Evolutionary conservation across 257 asterid species (phyloP).

Genomic region (Solanum habrochaites): DNA sequence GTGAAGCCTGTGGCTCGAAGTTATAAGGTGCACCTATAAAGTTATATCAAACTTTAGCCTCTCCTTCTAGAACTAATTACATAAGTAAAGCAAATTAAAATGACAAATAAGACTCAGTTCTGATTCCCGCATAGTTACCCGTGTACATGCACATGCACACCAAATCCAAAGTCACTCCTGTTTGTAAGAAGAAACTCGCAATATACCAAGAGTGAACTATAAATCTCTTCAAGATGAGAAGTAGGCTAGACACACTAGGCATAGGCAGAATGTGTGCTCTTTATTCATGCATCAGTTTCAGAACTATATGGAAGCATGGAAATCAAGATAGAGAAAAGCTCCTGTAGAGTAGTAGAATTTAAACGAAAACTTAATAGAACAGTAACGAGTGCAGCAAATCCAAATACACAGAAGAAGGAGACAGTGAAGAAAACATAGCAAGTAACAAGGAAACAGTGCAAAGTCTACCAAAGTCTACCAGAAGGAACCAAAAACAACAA

Average conservation of each 20-base stretch:
- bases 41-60: not conserved
- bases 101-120: not conserved
- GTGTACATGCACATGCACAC: not conserved
- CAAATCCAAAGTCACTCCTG: not conserved
- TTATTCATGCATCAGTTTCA: not conserved
- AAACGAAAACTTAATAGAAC: not conserved
- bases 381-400: not conserved
- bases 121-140: not conserved
- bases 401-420: not conserved
- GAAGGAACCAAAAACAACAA: not conserved
- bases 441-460: not conserved
- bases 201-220: not conserved
- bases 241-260: not conserved
- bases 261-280: not conserved
- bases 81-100: not conserved
- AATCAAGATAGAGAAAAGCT: not conserved
- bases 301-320: not conserved
- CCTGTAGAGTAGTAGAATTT: not conserved
- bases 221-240: not conserved
- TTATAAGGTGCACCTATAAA: not conserved
- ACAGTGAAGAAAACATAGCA: not conserved
- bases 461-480: not conserved
- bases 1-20: not conserved
- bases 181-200: not conserved
- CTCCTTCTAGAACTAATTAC: not conserved